Conservation (phyloP, 2,329 filamentous ascomycete genomes). For the Fusarium sp. region DNA sequence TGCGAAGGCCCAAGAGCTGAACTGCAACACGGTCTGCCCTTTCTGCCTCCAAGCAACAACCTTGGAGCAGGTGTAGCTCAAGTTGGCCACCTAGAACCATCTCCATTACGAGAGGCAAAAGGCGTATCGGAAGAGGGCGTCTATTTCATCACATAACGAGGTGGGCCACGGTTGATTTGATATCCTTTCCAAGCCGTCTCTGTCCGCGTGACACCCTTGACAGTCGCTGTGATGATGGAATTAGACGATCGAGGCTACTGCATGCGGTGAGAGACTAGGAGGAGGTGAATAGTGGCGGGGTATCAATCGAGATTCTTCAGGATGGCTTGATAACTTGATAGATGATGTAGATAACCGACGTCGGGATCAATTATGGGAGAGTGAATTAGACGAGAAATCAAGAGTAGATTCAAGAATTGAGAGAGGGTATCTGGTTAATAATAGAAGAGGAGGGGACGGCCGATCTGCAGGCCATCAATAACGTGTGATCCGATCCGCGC, state of each 20-base stretch:
- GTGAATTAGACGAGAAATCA: conserved; percentile 13
- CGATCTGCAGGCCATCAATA: conserved; percentile 38
- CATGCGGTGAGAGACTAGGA: conserved; percentile 30
- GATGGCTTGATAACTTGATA: conserved; percentile 4
- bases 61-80: conserved; percentile 57
- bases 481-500: conserved; percentile 45
- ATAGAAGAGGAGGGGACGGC: conserved; percentile 37
- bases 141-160: conserved; percentile 37
- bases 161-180: conserved; percentile 9
- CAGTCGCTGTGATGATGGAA: conserved; percentile 10
- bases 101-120: conserved; percentile 42
- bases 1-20: conserved; percentile 61
- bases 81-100: conserved; percentile 45
- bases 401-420: conserved; percentile 21
- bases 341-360: conserved; percentile 9
- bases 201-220: not conserved
- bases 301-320: conserved; percentile 13
- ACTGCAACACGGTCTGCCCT: conserved; percentile 60
- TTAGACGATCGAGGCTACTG: conserved; percentile 26
- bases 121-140: conserved; percentile 11
- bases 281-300: conserved; percentile 8
- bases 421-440: conserved; percentile 33
- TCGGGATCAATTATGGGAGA: conserved; percentile 9
- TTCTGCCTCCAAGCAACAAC: conserved; percentile 66
- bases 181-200: not conserved